phyloP scores from a whole-genome alignment of 305 asterid species.

The Ilex paraguariensis region DNA sequence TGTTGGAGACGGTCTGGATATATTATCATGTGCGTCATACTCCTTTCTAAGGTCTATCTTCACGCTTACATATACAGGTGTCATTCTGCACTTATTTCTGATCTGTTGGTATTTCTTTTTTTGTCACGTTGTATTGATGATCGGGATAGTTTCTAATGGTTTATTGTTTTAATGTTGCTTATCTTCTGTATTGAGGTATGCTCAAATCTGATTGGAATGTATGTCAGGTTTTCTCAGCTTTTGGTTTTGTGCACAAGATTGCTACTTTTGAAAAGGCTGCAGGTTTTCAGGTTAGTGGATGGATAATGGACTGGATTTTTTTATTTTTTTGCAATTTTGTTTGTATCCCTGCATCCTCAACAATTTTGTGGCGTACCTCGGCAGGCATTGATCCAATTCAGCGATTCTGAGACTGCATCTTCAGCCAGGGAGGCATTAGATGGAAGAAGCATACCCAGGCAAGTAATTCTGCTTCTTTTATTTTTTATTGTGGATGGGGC shows the following conservation, averaged over 20 bases:
- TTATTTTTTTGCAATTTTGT: slow-evolving; percentile 11
- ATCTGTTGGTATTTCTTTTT: slow-evolving; percentile 23
- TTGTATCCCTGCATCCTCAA: slow-evolving; percentile 2
- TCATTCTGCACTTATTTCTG: slow-evolving; percentile 47
- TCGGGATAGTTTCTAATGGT: neutral
- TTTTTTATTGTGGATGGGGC: neutral
- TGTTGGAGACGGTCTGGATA: slow-evolving; percentile 64
- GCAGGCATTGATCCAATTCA: slow-evolving; percentile 78
- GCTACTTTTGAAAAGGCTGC: slow-evolving; percentile 90
- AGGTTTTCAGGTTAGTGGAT: slow-evolving; percentile 67
- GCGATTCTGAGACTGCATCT: slow-evolving; percentile 68
- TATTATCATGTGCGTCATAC: slow-evolving; percentile 44
- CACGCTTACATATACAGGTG: slow-evolving; percentile 46
- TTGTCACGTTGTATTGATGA: slow-evolving; percentile 13
- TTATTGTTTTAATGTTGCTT: slow-evolving; percentile 3
- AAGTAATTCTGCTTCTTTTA: slow-evolving; percentile 21
- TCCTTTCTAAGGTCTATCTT: slow-evolving; percentile 57
- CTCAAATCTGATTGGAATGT: slow-evolving; percentile 20
- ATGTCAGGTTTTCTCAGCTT: slow-evolving; percentile 74
- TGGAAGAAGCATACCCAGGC: slow-evolving; percentile 86
- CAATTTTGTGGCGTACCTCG: slow-evolving; percentile 11
- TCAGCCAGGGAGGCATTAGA: slow-evolving; percentile 77
- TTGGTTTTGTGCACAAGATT: slow-evolving; percentile 82
- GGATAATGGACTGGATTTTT: slow-evolving; percentile 7
- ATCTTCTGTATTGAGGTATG: slow-evolving; percentile 9